A percentile compares a stretch with the other conserved stretches of the same genome.
Conservation (phyloP, 2,329 filamentous ascomycete genomes). For the Claviceps pazoutovae region DNA sequence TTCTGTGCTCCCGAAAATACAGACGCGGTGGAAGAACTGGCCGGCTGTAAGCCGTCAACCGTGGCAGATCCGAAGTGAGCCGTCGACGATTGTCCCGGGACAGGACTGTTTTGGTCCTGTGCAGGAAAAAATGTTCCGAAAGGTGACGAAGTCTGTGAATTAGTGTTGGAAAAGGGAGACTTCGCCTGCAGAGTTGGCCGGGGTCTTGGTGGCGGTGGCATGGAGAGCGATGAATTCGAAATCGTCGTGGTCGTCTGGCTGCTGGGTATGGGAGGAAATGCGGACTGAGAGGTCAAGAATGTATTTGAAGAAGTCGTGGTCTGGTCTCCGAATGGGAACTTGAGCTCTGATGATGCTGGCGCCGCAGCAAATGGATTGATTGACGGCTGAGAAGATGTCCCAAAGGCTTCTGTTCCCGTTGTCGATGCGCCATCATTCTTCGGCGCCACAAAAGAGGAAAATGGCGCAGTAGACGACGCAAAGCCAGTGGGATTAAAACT, state of each 20-base stretch:
- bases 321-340: slow-evolving; percentile 5
- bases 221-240: background rate
- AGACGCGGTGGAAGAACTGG: background rate
- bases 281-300: background rate
- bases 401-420: background rate
- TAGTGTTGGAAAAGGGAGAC: background rate
- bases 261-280: background rate
- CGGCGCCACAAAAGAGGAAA: background rate
- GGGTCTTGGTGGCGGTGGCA: slow-evolving; percentile 8
- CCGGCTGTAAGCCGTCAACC: background rate
- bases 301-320: background rate
- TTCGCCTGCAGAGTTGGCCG: background rate
- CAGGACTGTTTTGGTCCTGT: background rate
- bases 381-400: background rate
- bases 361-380: slow-evolving; percentile 12
- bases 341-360: slow-evolving; percentile 8
- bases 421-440: background rate
- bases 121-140: background rate
- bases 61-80: background rate
- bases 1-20: background rate
- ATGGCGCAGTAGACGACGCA: background rate
- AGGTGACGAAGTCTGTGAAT: background rate
- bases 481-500: background rate
- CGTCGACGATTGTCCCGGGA: background rate
- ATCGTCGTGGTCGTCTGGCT: background rate